A percentile compares a stretch with the other conserved stretches of the same genome.
phyloP scores from a whole-genome alignment of 805 yeast genomes.

The Wickerhamomyces silvicola region DNA sequence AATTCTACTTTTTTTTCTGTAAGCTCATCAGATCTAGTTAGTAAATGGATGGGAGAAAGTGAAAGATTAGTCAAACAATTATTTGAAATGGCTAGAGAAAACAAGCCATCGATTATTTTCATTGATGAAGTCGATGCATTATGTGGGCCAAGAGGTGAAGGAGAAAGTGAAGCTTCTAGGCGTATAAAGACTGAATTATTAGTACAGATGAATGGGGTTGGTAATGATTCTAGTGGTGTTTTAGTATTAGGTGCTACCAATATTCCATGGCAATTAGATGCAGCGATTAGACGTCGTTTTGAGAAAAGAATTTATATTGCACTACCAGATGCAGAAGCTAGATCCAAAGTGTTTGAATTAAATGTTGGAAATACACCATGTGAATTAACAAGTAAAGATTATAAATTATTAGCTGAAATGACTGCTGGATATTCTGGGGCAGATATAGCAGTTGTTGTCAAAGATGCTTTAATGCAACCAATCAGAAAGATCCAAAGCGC shows the following conservation, averaged over 20 bases:
- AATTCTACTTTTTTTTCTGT: conserved; percentile 95
- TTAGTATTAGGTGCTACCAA: conserved; percentile 95
- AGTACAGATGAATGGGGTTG: conserved; percentile 99
- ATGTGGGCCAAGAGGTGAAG: conserved; percentile 97
- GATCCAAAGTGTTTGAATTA: conserved; percentile 89
- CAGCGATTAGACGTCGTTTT: conserved; percentile 94
- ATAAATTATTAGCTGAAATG: conserved; percentile 75
- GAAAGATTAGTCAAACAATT: conserved; percentile 94
- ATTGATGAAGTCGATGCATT: conserved; percentile 98
- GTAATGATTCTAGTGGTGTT: conserved; percentile 89
- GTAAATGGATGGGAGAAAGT: conserved; percentile 99
- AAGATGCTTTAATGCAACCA: conserved; percentile 98
- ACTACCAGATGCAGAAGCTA: conserved; percentile 87
- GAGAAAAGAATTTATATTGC: conserved; percentile 94
- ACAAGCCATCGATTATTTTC: conserved; percentile 90
- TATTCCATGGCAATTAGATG: conserved; percentile 98
- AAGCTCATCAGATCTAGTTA: conserved; percentile 90
- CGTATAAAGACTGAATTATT: conserved; percentile 92
- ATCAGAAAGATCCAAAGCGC: conserved; percentile 92
- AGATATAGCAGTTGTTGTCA: conserved; percentile 92
- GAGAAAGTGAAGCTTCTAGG: conserved; percentile 93
- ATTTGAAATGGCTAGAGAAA: conserved; percentile 93
- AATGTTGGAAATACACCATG: conserved; percentile 91
- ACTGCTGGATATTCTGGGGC: conserved; percentile 98
- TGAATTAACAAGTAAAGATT: conserved; percentile 65